phyloP scores from a whole-genome alignment of 352 stramenopile genomes.

The Phytophthora capsici region DNA sequence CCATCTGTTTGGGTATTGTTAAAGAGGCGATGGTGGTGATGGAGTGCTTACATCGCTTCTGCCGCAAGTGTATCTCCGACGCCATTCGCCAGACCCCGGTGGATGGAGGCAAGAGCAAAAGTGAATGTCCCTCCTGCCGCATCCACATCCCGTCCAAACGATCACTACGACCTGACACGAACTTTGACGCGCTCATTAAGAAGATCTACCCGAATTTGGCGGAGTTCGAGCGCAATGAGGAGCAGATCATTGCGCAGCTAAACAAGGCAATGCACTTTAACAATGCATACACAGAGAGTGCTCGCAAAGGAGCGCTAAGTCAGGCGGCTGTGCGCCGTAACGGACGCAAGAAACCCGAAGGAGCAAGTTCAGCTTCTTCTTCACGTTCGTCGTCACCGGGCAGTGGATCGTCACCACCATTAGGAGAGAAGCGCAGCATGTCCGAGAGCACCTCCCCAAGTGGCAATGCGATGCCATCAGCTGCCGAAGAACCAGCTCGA shows the following conservation, averaged over 20 bases:
- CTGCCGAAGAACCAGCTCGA: conserved; percentile 27
- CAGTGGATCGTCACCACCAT: conserved; percentile 22
- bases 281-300: conserved; percentile 80
- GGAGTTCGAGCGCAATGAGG: conserved; percentile 79
- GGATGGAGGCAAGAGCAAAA: conserved; percentile 45
- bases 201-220: conserved; percentile 89
- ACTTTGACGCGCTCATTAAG: conserved; percentile 87
- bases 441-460: conserved; percentile 7
- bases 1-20: conserved; percentile 89
- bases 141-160: conserved; percentile 91
- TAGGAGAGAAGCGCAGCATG: conserved; percentile 44
- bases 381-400: conserved; percentile 41
- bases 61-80: conserved; percentile 89
- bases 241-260: conserved; percentile 81
- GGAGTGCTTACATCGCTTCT: conserved; percentile 93
- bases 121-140: conserved; percentile 90
- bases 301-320: conserved; percentile 71
- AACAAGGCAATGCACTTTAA: conserved; percentile 86
- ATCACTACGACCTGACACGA: conserved; percentile 80
- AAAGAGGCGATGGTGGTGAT: conserved; percentile 89
- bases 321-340: conserved; percentile 70
- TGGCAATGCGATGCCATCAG: conserved; percentile 16
- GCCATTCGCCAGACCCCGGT: conserved; percentile 65
- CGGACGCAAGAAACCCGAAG: conserved; percentile 33
- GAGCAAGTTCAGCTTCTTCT: conserved; percentile 15